Percentiles rank a stretch among this genome's conserved stretches.
Conservation (phyloP, 2,329 filamentous ascomycete species). For the Paracamarosporium sp. region DNA sequence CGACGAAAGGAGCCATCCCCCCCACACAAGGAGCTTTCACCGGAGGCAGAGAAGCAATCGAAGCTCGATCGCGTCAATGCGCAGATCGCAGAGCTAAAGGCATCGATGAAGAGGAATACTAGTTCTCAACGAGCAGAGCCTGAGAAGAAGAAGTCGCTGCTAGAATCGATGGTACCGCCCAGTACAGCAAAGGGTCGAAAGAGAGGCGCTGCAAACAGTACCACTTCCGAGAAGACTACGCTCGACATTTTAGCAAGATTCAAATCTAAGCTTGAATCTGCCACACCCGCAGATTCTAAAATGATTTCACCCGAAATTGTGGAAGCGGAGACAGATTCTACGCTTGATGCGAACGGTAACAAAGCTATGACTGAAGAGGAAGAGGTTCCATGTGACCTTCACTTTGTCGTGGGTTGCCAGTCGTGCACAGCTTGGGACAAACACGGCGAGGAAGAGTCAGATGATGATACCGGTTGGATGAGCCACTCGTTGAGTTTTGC, state of each 20-base stretch:
- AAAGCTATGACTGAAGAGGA: conserved; percentile 35
- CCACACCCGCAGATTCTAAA: conserved; percentile 39
- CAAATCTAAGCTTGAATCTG: conserved; percentile 70
- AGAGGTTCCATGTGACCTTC: conserved; percentile 78
- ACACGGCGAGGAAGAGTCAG: conserved; percentile 66
- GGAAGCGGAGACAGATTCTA: conserved; percentile 32
- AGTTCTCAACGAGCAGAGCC: conserved; percentile 38
- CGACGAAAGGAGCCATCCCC: conserved; percentile 27
- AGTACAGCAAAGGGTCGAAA: conserved; percentile 76
- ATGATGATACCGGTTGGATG: conserved; percentile 76
- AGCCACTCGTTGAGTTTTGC: conserved; percentile 83
- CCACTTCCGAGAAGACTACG: conserved; percentile 57
- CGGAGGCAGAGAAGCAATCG: conserved; percentile 45
- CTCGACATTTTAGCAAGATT: conserved; percentile 80
- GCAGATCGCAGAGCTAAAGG: conserved; percentile 80
- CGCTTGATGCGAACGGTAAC: conserved; percentile 17
- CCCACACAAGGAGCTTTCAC: conserved; percentile 48
- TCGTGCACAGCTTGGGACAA: conserved; percentile 89
- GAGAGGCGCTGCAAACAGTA: conserved; percentile 67
- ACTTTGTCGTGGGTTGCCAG: conserved; percentile 95
- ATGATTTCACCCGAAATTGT: conserved; percentile 35
- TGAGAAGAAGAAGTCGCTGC: conserved; percentile 63
- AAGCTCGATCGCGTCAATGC: conserved; percentile 75
- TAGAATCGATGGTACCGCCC: conserved; percentile 77
- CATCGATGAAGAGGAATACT: conserved; percentile 75